These are phyloP conservation scores for Ophiostoma novo-ulmi DNA, from an alignment of 2,329 filamentous ascomycete genomes.

Conservation along the genomic window DNA sequence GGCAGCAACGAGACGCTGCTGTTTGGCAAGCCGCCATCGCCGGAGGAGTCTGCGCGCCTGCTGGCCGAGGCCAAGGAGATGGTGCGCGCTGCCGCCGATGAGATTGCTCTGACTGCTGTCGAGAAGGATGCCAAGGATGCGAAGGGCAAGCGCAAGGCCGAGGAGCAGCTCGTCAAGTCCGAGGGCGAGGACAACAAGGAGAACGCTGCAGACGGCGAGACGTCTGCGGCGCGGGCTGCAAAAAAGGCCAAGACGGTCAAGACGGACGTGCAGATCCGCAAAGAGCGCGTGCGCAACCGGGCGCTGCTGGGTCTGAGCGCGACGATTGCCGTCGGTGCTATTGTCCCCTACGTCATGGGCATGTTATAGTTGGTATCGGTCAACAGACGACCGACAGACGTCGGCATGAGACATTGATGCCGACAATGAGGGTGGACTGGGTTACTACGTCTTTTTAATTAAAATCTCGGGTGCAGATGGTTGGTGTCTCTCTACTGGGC, in stretches of 20 bases:
- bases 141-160: slow-evolving; percentile 67
- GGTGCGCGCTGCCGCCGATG: slow-evolving; percentile 58
- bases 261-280: slow-evolving; percentile 75
- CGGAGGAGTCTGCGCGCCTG: slow-evolving; percentile 76
- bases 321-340: slow-evolving; percentile 66
- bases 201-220: slow-evolving; percentile 38
- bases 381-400: background rate
- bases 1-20: slow-evolving; percentile 63
- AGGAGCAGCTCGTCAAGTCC: slow-evolving; percentile 60
- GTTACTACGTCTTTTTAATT: slow-evolving; percentile 12
- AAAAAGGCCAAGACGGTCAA: slow-evolving; percentile 82
- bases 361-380: slow-evolving; percentile 26
- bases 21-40: slow-evolving; percentile 62
- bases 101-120: slow-evolving; percentile 28
- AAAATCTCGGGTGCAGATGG: background rate
- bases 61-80: slow-evolving; percentile 82
- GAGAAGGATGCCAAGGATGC: slow-evolving; percentile 40
- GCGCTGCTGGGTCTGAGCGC: slow-evolving; percentile 81
- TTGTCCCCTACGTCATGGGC: slow-evolving; percentile 31
- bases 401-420: background rate
- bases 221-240: slow-evolving; percentile 22
- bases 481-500: background rate
- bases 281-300: slow-evolving; percentile 79
- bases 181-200: slow-evolving; percentile 55
- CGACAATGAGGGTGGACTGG: background rate